Base-by-base conservation (phyloP, 2,329 filamentous ascomycete genomes). In the Sclerotinia nivalis region DNA sequence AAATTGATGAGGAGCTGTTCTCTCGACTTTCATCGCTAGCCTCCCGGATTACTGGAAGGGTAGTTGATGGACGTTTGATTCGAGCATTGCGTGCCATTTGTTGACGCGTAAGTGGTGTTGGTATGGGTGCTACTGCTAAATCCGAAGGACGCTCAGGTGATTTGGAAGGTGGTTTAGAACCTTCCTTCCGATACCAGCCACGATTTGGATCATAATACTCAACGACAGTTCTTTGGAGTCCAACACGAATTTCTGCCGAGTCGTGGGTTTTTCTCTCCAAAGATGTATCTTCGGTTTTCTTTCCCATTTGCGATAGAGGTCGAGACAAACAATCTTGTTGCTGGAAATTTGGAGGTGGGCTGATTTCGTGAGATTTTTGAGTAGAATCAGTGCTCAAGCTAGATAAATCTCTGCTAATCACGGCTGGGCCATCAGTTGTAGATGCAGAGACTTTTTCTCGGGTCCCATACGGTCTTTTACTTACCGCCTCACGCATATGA, bases 31-130 rank as follows among this genome's bases (percentile, higher is more conserved):
- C 58, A 1, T 31, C 20, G 34, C 34, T 59, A 70, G 22, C 25
- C 28, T 47, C 28, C 68, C 40, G 54, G 13, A 68, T 54, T 8
- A 74, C 28, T 25, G 74, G 74, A 47, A 75, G 49, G 40, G 72
- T 73, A 37, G 74, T 76, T 40, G 73, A 66, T 43, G 73, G 74
- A 25, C 72, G 72, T 69, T 73, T 75, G 49, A 78, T 71, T 28
- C 74, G 74, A 60, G 74, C 75, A 37, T 52, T 55, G 43, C 74
- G 72, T 31, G 75, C 75, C 60, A 77, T 59, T 52, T 76, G 58
- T 45, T 74, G 65, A 28, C 76, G 70, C 34, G 56, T 72, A 15
- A 73, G 52, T 13, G 73, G 70, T 60, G 69, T 68, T 47, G 59
- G 65, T 31, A 50, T 59, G 2, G 37, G 10, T 34, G 55, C 55